Evolutionary conservation across 805 yeast genomes (phyloP).

Genomic region (Monosporozyma yasuniensis): DNA sequence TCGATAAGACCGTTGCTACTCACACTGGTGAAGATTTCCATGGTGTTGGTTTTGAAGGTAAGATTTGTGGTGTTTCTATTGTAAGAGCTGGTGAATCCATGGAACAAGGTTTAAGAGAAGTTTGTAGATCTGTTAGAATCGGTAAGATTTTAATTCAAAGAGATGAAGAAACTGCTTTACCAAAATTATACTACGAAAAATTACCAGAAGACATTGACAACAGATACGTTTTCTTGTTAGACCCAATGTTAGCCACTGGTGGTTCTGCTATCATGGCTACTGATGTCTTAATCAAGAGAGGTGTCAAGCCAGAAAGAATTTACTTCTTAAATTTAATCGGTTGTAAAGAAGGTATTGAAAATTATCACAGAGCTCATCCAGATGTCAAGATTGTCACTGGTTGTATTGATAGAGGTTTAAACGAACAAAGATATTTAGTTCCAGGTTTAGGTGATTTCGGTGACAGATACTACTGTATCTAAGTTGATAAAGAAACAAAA

Average conservation of each 20-base stretch:
- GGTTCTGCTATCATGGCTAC: conserved; percentile 98
- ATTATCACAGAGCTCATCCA: conserved; percentile 73
- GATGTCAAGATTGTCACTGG: conserved; percentile 86
- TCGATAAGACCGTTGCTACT: conserved; percentile 54
- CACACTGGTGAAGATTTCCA: conserved; percentile 63
- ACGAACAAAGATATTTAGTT: conserved; percentile 73
- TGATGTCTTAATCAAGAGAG: conserved; percentile 79
- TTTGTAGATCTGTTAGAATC: conserved; percentile 91
- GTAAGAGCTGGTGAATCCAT: conserved; percentile 98
- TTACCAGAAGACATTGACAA: conserved; percentile 86
- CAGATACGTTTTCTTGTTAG: conserved; percentile 82
- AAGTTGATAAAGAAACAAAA: conserved; percentile 15
- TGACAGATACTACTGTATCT: conserved; percentile 91
- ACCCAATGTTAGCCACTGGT: conserved; percentile 98
- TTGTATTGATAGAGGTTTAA: conserved; percentile 78
- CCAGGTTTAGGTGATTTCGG: conserved; percentile 99
- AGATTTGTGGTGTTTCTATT: conserved; percentile 95
- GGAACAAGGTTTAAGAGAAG: conserved; percentile 97
- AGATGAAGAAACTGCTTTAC: conserved; percentile 94
- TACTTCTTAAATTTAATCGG: conserved; percentile 86
- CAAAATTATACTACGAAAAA: conserved; percentile 87
- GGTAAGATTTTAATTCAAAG: conserved; percentile 96
- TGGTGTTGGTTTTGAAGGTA: conserved; percentile 80
- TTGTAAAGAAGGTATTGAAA: conserved; percentile 85
- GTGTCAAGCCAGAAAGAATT: conserved; percentile 81